Conservation (phyloP, 495 filamentous ascomycete species). For the Tuber aestivum region DNA sequence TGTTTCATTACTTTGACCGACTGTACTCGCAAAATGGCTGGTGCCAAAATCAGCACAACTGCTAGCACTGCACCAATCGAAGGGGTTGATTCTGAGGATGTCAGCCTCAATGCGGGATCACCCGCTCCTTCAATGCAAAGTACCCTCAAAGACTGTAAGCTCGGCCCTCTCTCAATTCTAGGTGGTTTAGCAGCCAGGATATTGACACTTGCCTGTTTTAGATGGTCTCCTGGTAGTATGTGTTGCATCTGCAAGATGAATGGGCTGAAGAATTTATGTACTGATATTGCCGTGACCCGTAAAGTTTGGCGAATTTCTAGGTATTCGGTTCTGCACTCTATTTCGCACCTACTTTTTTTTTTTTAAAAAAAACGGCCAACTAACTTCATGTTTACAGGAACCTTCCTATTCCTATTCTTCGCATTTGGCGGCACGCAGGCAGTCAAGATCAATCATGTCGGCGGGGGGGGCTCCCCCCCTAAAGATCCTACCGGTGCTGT, state of each 20-base stretch:
- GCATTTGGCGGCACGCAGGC: constrained; percentile 74
- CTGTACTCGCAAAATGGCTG: neutral
- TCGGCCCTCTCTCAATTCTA: neutral
- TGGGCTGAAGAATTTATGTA: constrained; percentile 37
- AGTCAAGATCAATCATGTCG: constrained; percentile 49
- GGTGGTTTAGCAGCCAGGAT: neutral
- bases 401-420: constrained; percentile 77
- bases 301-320: neutral
- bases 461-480: constrained; percentile 39
- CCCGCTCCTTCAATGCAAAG: neutral
- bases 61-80: neutral
- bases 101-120: neutral
- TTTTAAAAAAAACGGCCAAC: constrained; percentile 41
- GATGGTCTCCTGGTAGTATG: constrained; percentile 25
- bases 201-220: neutral
- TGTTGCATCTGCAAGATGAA: neutral
- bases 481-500: constrained; percentile 31
- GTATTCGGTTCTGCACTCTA: neutral
- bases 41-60: neutral
- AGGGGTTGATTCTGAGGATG: neutral
- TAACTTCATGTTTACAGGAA: constrained; percentile 48
- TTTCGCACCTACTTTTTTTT: constrained; percentile 44
- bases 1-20: neutral
- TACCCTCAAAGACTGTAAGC: neutral
- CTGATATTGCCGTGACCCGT: neutral